Evolutionary conservation across 306 rosid species (phyloP), one percentile per base, ranked within the genome.

Genomic region (Lathyrus oleraceus): DNA sequence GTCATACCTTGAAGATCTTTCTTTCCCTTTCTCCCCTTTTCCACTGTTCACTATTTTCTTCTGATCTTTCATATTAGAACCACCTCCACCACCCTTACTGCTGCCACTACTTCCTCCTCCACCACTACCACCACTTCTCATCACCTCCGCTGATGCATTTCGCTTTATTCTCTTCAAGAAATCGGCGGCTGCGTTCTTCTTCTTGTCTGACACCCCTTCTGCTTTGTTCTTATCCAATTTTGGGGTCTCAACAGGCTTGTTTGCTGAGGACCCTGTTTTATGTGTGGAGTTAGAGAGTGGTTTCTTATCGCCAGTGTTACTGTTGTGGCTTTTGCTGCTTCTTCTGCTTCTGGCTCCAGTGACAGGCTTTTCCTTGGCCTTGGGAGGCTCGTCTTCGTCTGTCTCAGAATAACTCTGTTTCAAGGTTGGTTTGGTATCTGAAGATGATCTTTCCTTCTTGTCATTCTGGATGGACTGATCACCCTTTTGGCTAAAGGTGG

Each of bases 131-230:
- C 82, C 64, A 45, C 80, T 75, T 70, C 69, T 84, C 12, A 17
- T 2, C 20, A 60, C 67, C 68, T 85, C 92, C 10, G 62, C 75
- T 1, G 85, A 77, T 14, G 84, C 79, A 28, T 79, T 82, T 48
- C 85, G 81, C 82, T 87, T 91, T n/a, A 91, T 88, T 78, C 97
- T 84, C 73, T 86, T 91, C 81, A 91, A 82, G 84, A 91, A 91
- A 79, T 88, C 92, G 0, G 89, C 97, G 0, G 95, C 97, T 0
- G 91, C 97, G 2, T 84, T 87, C 32, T 84, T 79, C 79, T 87
- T 91, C 67, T 88, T 88, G 70, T 87, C 93, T 2, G 80, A 11
- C 10, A 8, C 74, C 6, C 11, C 78, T 12, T 84, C 92, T 10
- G 78, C 61, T 82, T 86, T 88, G 70, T 45, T 82, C 81, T 87